These are phyloP conservation scores for Macrocybe gigantea DNA, from an alignment of 768 basidiomycete species.

Conservation along the genomic window DNA sequence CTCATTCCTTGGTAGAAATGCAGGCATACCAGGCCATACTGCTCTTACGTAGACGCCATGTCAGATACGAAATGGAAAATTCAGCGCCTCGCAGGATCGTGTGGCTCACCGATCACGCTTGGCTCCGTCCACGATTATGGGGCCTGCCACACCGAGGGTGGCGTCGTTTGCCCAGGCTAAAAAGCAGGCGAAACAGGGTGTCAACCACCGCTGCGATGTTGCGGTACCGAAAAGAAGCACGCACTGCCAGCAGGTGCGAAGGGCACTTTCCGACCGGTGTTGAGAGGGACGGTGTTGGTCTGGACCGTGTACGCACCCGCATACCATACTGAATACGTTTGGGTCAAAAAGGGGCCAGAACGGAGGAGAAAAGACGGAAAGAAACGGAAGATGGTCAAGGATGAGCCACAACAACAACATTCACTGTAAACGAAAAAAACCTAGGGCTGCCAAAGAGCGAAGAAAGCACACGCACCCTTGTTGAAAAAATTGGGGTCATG, in stretches of 20 bases:
- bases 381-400: no score
- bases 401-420: not conserved
- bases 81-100: not conserved
- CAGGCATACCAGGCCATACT: conserved; percentile 46
- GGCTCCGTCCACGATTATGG: conserved; percentile 57
- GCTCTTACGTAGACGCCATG: conserved; percentile 23
- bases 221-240: conserved; percentile 6
- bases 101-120: conserved; percentile 44
- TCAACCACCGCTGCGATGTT: not conserved
- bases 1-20: no score
- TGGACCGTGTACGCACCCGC: conserved; percentile 59
- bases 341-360: not conserved
- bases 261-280: conserved; percentile 46
- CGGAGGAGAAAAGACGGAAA: no score
- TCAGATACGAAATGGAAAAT: not conserved
- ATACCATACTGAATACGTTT: conserved; percentile 39
- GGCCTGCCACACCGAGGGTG: conserved; percentile 47
- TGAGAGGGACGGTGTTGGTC: conserved; percentile 44
- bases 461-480: conserved; percentile 27
- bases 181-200: not conserved
- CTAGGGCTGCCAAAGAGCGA: not conserved
- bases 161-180: conserved; percentile 52
- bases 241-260: conserved; percentile 38
- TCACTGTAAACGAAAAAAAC: not conserved
- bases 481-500: conserved; percentile 44